phyloP scores from a whole-genome alignment of 805 yeast species.

The Metschnikowia arizonensis region DNA sequence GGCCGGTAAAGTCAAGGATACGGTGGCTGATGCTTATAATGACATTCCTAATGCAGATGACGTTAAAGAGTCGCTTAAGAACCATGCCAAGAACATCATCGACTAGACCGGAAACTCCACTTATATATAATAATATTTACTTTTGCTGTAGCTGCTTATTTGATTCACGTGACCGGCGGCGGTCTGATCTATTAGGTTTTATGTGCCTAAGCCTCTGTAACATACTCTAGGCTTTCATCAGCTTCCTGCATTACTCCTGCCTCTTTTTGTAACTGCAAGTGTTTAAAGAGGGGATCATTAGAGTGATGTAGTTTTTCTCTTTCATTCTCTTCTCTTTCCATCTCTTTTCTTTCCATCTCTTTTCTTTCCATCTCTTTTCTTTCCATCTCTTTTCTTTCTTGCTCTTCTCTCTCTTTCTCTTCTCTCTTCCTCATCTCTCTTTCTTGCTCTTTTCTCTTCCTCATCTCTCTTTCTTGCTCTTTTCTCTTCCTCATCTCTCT shows the following conservation, averaged over 20 bases:
- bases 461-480: too few relatives aligned
- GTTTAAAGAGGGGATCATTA: too few relatives aligned
- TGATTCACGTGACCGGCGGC: not conserved
- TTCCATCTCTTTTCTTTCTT: not conserved
- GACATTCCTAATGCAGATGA: conserved; percentile 5
- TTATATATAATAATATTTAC: too few relatives aligned
- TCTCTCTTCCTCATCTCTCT: too few relatives aligned
- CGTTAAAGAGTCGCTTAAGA: conserved; percentile 12
- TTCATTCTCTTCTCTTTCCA: too few relatives aligned
- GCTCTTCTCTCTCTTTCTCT: not conserved
- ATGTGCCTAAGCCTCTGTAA: conserved; percentile 10
- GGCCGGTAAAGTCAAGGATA: conserved; percentile 13
- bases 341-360: not conserved
- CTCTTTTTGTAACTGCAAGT: not conserved
- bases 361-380: not conserved
- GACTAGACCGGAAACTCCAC: too few relatives aligned
- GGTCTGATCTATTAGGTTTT: not conserved
- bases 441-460: too few relatives aligned
- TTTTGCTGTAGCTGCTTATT: too few relatives aligned
- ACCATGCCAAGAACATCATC: conserved; percentile 16
- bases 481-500: not conserved
- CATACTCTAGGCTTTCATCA: conserved; percentile 7
- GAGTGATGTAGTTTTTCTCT: too few relatives aligned
- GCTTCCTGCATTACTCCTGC: conserved; percentile 11
- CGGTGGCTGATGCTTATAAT: conserved; percentile 4